Evolutionary conservation across 257 asterid genomes (phyloP).

Genomic region (Petunia secreta): DNA sequence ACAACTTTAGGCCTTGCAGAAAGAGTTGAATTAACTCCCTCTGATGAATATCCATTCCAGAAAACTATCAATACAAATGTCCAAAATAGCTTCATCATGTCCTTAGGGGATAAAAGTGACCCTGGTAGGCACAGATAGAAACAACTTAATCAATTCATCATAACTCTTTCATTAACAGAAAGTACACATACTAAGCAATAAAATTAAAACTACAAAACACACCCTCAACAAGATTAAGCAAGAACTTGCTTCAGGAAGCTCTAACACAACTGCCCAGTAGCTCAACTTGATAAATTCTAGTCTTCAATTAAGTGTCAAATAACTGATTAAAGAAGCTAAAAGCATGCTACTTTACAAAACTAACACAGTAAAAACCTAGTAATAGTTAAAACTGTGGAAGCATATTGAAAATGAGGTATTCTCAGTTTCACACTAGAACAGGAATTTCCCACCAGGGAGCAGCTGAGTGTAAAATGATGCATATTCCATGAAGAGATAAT

Average conservation of each 20-base stretch:
- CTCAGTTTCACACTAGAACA: background rate
- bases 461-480: background rate
- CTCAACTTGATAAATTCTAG: too few relatives aligned
- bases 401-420: background rate
- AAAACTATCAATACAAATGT: slow-evolving; percentile 34
- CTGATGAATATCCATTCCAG: slow-evolving; percentile 33
- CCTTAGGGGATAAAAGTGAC: background rate
- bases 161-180: slow-evolving; percentile 5
- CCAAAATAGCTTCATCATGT: slow-evolving; percentile 38
- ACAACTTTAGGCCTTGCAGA: slow-evolving; percentile 50
- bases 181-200: background rate
- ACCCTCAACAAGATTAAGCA: background rate
- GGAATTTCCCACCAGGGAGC: background rate
- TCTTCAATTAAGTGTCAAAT: background rate
- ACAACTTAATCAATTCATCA: background rate
- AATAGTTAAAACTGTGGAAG: background rate
- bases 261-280: too few relatives aligned
- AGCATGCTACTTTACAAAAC: background rate
- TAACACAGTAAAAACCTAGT: background rate
- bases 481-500: slow-evolving; percentile 1
- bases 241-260: too few relatives aligned
- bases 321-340: background rate
- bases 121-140: slow-evolving; percentile 30
- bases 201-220: slow-evolving; percentile 1
- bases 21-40: slow-evolving; percentile 36